phyloP scores from a whole-genome alignment of 352 stramenopile genomes.

The Stramenopiles sp. region DNA sequence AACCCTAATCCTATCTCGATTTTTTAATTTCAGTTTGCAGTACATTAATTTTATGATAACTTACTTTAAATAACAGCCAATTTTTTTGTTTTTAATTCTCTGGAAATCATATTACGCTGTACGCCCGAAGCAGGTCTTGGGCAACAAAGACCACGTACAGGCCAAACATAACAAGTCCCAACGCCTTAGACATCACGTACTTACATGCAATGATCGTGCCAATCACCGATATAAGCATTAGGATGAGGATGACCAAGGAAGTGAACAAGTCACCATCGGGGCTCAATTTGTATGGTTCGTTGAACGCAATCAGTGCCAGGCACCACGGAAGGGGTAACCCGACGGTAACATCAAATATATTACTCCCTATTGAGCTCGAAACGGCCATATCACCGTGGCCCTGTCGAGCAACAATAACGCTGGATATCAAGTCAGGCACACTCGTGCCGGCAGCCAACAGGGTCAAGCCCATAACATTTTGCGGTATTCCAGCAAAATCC shows the following conservation, averaged over 20 bases:
- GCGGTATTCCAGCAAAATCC: slow-evolving; percentile 34
- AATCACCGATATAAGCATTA: slow-evolving; percentile 22
- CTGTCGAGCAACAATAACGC: slow-evolving; percentile 43
- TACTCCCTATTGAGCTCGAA: slow-evolving; percentile 44
- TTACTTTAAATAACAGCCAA: too few species aligned
- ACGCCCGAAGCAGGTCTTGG: slow-evolving; percentile 17
- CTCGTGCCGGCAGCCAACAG: slow-evolving; percentile 46
- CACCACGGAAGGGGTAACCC: slow-evolving; percentile 48
- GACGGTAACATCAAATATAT: slow-evolving; percentile 52
- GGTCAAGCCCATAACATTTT: slow-evolving; percentile 41
- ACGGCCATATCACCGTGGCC: slow-evolving; percentile 49
- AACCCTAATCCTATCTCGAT: too few species aligned
- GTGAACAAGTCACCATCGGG: slow-evolving; percentile 24
- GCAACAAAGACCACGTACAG: slow-evolving; percentile 27
- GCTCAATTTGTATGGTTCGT: too few species aligned
- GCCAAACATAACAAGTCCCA: slow-evolving; percentile 23
- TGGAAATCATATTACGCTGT: too few species aligned
- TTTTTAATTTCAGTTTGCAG: too few species aligned
- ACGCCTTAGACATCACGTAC: slow-evolving; percentile 21
- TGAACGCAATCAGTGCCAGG: too few species aligned
- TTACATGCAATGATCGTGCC: slow-evolving; percentile 19
- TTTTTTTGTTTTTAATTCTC: too few species aligned
- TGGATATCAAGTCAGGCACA: slow-evolving; percentile 42
- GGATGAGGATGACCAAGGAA: slow-evolving; percentile 24
- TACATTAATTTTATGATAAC: too few species aligned